Conservation (phyloP, 2,329 filamentous ascomycete species). For the Pseudogymnoascus sp. region DNA sequence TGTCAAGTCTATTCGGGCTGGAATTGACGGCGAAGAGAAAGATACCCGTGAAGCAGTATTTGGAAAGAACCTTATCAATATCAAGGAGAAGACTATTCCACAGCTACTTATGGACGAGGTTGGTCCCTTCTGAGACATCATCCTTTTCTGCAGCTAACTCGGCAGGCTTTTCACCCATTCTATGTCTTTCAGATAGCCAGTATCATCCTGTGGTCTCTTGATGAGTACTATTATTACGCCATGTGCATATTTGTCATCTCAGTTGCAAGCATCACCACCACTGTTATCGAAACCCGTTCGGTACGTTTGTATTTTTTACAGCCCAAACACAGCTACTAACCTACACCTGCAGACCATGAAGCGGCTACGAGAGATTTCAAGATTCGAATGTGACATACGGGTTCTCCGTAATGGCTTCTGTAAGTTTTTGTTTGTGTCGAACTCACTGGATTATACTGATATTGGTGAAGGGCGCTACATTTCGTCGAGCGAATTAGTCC, state of each 20-base stretch:
- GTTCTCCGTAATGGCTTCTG: conserved; percentile 94
- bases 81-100: conserved; percentile 76
- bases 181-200: conserved; percentile 98
- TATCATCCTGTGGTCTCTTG: conserved; percentile 86
- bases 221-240: conserved; percentile 97
- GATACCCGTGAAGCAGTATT: conserved; percentile 78
- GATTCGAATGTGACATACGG: conserved; percentile 90
- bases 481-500: conserved; percentile 79
- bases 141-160: conserved; percentile 20
- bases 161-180: conserved; percentile 84
- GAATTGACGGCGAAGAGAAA: conserved; percentile 84
- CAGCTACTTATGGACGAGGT: conserved; percentile 87
- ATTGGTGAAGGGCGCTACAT: conserved; percentile 63
- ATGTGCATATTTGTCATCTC: conserved; percentile 93
- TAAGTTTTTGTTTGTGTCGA: conserved; percentile 32
- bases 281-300: conserved; percentile 80
- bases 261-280: conserved; percentile 80
- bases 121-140: conserved; percentile 13
- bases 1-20: conserved; percentile 63
- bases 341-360: conserved; percentile 62
- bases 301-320: conserved; percentile 37
- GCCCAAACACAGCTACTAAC: conserved; percentile 17
- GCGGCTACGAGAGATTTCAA: conserved; percentile 81
- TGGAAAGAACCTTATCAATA: conserved; percentile 83
- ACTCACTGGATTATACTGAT: background rate